Percentiles rank a stretch among this genome's conserved stretches.
Evolutionary conservation across 352 stramenopile species (phyloP).

Genomic region (Globisporangium solare): DNA sequence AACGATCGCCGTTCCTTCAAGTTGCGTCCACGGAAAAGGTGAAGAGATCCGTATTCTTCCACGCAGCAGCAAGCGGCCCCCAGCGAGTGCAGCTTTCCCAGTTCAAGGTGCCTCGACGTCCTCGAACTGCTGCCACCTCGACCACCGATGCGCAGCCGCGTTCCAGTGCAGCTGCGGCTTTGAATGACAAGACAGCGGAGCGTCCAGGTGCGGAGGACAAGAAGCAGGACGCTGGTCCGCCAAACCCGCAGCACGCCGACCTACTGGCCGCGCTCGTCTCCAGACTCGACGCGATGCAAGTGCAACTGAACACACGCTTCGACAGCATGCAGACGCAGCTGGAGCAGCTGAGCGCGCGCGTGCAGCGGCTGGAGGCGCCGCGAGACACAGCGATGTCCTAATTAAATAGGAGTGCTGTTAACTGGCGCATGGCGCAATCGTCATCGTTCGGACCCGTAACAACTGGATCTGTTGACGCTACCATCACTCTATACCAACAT

Average conservation of each 20-base stretch:
- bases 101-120: slow-evolving; percentile 41
- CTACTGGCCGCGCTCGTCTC: slow-evolving; percentile 20
- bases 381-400: not conserved
- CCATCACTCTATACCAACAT: not conserved
- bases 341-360: slow-evolving; percentile 23
- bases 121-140: not conserved
- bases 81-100: slow-evolving; percentile 41
- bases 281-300: slow-evolving; percentile 37
- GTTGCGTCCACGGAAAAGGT: slow-evolving; percentile 47
- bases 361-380: slow-evolving; percentile 36
- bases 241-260: slow-evolving; percentile 2
- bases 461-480: not conserved
- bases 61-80: slow-evolving; percentile 22
- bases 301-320: slow-evolving; percentile 46
- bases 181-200: not conserved
- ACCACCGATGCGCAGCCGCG: not conserved
- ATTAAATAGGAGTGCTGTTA: no score
- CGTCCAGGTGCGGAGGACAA: slow-evolving; percentile 13
- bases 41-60: slow-evolving; percentile 43
- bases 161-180: not conserved
- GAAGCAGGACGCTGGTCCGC: not conserved
- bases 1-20: slow-evolving; percentile 43
- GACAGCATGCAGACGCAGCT: slow-evolving; percentile 42
- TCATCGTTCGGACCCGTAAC: not conserved
- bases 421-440: not conserved